These are phyloP conservation scores for Clarireedia sp. DNA, from an alignment of 2,329 filamentous ascomycete genomes.

Conservation along the genomic window DNA sequence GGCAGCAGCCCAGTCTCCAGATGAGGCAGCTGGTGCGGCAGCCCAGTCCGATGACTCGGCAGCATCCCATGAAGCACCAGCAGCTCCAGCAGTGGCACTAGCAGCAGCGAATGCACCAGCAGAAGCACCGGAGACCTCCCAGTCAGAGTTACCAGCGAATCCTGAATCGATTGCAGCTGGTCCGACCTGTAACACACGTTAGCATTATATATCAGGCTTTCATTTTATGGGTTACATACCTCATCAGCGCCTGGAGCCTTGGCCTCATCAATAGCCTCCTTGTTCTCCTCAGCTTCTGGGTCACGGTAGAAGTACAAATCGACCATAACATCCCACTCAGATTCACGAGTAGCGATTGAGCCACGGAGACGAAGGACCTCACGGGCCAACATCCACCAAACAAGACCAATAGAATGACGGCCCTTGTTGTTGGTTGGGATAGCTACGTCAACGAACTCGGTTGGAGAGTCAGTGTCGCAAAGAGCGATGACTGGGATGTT, in stretches of 20 bases:
- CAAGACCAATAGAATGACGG: conserved; percentile 93
- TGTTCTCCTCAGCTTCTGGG: conserved; percentile 98
- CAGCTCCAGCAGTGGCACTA: conserved; percentile 55
- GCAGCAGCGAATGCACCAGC: conserved; percentile 48
- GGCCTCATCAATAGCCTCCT: conserved; percentile 83
- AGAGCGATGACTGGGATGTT: conserved; percentile 99
- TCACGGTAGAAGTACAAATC: conserved; percentile 99
- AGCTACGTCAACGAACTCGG: conserved; percentile 98
- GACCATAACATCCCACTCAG: conserved; percentile 98
- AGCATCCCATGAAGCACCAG: conserved; percentile 55
- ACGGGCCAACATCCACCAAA: conserved; percentile 99
- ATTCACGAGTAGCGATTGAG: conserved; percentile 91
- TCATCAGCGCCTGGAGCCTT: conserved; percentile 83
- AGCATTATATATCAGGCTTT: background rate
- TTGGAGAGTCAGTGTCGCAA: conserved; percentile 98
- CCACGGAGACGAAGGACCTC: conserved; percentile 98
- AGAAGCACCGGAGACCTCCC: conserved; percentile 61
- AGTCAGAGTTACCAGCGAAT: conserved; percentile 67
- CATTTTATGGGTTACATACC: background rate
- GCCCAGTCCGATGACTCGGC: conserved; percentile 40
- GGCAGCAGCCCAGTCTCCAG: conserved; percentile 46
- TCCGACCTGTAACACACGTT: conserved; percentile 42
- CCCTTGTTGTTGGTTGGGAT: conserved; percentile 99
- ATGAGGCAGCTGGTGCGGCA: conserved; percentile 37
- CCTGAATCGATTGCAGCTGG: conserved; percentile 69